Base-by-base conservation (phyloP, 768 basidiomycete species). In the Harrya chromipes region DNA sequence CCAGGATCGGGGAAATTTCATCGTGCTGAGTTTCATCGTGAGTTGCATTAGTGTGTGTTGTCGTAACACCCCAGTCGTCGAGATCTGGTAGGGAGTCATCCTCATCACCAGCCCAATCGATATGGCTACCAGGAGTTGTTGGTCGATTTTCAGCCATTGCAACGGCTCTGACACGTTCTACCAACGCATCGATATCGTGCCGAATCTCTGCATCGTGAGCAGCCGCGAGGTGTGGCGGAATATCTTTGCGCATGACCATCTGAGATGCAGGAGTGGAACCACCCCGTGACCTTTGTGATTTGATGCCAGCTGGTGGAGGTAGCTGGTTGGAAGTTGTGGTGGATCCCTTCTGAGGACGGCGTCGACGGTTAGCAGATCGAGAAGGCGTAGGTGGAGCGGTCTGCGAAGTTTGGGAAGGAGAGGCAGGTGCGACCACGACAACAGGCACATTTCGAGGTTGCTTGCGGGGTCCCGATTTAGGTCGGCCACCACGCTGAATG, bases 31-130 rank as follows among this genome's bases (percentile, higher is more conserved):
- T 61, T 63, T 66, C 53, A 56, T 67, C 47, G 13, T 40, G 39
- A 6, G 36, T 38, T 26, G 49, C 53, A 49, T 69, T 65, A 17
- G 64, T 64, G 47, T 69, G 66, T 17, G 66, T 68, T 16, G 82
- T 73, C 17, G 74, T 74, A 39, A 90, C 79, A 17, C 84, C 88
- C 90, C 90, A 93, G 62, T 93, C 90, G 62, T 92, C 81, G 23
- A 93, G 74, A 67, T 90, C 87, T 6, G 90, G 90, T 2, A 93
- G 72, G 53, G 79, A 83, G 52, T 81, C 79, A 54, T 92, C 89
- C 49, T 93, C 90, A 56, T 91, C 88, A 31, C 85, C 85, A 36
- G 90, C 90, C 90, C 90, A 93, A 67, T 92, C 89, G 50, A 91
- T 85, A 55, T 91, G 88, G 50, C 82, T 87, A 29, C 83, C 85